Base-by-base conservation (phyloP, 257 asterid genomes). In the Parsonsia alboflavescens region DNA sequence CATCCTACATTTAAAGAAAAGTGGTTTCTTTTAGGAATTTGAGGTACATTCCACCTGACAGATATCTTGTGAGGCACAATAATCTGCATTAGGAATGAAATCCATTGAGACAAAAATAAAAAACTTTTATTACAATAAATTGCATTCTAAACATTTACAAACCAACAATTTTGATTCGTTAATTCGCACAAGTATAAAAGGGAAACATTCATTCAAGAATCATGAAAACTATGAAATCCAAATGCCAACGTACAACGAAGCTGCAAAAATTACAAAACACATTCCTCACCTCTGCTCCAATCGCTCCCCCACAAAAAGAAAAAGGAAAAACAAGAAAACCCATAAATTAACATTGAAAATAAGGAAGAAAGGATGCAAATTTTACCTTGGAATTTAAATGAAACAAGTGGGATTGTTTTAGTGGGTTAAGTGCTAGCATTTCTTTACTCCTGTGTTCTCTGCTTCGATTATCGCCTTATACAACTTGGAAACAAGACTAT, bases 41-140 rank as follows among this genome's bases (percentile, higher is more conserved):
- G 83, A 49, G 22, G 73, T 49, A 61, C 74, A 78, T 73, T 76
- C 50, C n/a, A n/a, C n/a, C n/a, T n/a, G n/a, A 66, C 64, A 73
- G 28, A 69, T 61, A 65, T 85, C 84, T 74, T 75, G n/a, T 33
- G 80, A 33, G 75, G 67, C 12, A 76, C 24, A 58, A 69, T 75
- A 58, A 68, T 70, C 88, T 86, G 84, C 73, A 54, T 28, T 28
- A 9, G 30, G 21, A 62, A 72, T 39, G 36, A 17, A 52, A 53
- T 30, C n/a, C 15, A 15, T n/a, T 5, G 3, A 16, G 15, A 24
- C 33, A n/a, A 41, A 52, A 5, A 7, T 10, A n/a, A 7, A 44
- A n/a, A 33, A 50, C 64, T 15, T 7, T 42, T 46, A n/a, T n/a
- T n/a, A 52, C n/a, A 52, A 15, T 22, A 50, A 48, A 50, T 11